A percentile compares a stretch with the other conserved stretches of the same genome.
phyloP scores from a whole-genome alignment of 2,329 filamentous ascomycete species.

The Cladosporium sp. region DNA sequence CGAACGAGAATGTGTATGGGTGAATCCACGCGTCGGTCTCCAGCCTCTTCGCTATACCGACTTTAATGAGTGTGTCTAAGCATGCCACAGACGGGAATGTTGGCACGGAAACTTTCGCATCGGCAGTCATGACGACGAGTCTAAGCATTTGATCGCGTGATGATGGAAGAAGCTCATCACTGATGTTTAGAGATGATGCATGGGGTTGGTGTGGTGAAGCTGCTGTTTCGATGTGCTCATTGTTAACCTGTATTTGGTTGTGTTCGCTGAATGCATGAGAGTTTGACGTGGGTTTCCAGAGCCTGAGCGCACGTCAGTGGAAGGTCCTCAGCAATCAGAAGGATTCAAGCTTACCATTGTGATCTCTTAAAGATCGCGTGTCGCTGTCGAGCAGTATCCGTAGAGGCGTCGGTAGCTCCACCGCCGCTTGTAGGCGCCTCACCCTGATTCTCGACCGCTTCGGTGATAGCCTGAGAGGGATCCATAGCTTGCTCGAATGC shows the following conservation, averaged over 20 bases:
- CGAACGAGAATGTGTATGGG: constrained; percentile 28
- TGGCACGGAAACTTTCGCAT: constrained; percentile 25
- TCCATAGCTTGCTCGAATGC: constrained; percentile 18
- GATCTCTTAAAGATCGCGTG: constrained; percentile 17
- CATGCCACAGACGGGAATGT: constrained; percentile 30
- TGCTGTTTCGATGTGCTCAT: constrained; percentile 26
- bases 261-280: constrained; percentile 30
- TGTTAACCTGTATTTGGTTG: constrained; percentile 25
- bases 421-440: not conserved
- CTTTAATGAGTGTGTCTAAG: constrained; percentile 30
- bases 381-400: constrained; percentile 9
- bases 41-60: constrained; percentile 30
- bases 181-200: constrained; percentile 23
- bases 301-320: constrained; percentile 10
- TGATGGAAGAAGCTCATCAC: constrained; percentile 20
- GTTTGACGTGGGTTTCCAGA: constrained; percentile 28
- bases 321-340: no score
- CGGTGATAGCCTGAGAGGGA: not conserved
- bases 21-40: constrained; percentile 34
- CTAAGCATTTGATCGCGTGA: constrained; percentile 30
- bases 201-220: constrained; percentile 28
- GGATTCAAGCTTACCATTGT: constrained; percentile 8
- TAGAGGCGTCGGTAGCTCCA: not conserved
- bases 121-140: constrained; percentile 28
- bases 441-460: not conserved